Evolutionary conservation across 768 basidiomycete species (phyloP).

Genomic region (Macrolepiota fuliginosa): DNA sequence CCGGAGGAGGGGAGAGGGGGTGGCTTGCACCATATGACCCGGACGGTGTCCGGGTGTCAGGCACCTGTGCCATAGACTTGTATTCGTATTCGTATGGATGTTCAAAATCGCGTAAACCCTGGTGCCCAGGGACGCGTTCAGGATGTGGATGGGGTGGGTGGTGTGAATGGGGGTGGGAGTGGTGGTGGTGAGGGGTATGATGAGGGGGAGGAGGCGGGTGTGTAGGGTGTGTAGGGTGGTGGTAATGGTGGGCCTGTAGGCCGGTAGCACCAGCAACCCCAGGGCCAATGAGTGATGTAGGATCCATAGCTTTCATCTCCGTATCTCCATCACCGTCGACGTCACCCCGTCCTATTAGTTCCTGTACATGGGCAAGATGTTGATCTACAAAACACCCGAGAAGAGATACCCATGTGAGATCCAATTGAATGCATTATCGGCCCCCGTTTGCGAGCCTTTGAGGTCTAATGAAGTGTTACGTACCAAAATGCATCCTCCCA

Average conservation of each 20-base stretch:
- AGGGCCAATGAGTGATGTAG: slow-evolving; percentile 6
- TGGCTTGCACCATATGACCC: not conserved
- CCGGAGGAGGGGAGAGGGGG: not conserved
- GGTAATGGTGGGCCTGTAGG: not conserved
- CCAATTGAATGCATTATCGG: not conserved
- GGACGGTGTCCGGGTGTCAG: not conserved
- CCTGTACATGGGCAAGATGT: not conserved
- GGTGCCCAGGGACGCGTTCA: not conserved
- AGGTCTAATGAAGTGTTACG: not conserved
- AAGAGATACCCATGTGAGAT: not conserved
- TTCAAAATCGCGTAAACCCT: not conserved
- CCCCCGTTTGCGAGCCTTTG: not conserved
- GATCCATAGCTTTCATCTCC: not conserved
- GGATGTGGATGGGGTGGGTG: not conserved
- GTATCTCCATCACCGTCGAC: slow-evolving; percentile 2
- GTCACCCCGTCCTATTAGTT: not conserved
- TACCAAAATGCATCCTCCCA: not conserved
- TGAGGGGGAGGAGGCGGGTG: not conserved
- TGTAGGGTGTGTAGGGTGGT: not conserved
- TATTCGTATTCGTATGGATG: not conserved
- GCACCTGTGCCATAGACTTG: not conserved
- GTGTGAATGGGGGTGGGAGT: not conserved
- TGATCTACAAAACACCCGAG: not conserved
- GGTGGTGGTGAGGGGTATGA: not conserved
- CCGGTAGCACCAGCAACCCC: slow-evolving; percentile 4